phyloP scores from a whole-genome alignment of 129 eudicot species.

The Daucus carota region DH1_v3.0 NC_030387.2:25253001-25253500 shows the following conservation, averaged over 20 bases:
- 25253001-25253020: not conserved
- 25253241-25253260: conserved; percentile 57
- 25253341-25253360: not conserved
- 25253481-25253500: too few species aligned
- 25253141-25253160: conserved; percentile 93
- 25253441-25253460: too few species aligned
- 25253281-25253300: not conserved
- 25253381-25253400: too few species aligned
- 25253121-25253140: conserved; percentile 87
- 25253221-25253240: conserved; percentile 89
- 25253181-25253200: conserved; percentile 52
- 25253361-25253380: too few species aligned
- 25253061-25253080: conserved; percentile 69
- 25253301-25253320: not conserved
- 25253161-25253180: conserved; percentile 71
- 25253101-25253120: conserved; percentile 42
- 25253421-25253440: too few species aligned
- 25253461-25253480: too few species aligned
- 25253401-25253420: too few species aligned
- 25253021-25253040: not conserved
- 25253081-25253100: conserved; percentile 73
- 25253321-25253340: not conserved
- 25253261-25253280: not conserved
- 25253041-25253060: not conserved
- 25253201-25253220: conserved; percentile 52